These are phyloP conservation scores for Thalassiosira mediterranea DNA, from an alignment of 352 stramenopile species.

Conservation along the genomic window DNA sequence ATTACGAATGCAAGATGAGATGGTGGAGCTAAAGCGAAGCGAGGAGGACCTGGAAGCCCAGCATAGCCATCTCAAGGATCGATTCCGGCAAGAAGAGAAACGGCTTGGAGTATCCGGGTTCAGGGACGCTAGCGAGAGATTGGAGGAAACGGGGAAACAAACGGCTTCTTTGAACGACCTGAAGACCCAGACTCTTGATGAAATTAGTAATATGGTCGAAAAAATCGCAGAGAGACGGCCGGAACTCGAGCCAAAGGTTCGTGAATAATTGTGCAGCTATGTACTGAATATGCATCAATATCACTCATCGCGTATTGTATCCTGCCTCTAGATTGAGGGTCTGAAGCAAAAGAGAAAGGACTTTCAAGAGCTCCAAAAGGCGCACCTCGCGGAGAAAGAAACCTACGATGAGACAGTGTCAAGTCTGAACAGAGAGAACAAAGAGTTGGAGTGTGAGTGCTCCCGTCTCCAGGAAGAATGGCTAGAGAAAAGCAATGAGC, in stretches of 20 bases:
- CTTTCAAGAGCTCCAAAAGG: constrained; percentile 90
- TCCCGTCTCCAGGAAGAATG: constrained; percentile 82
- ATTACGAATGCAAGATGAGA: constrained; percentile 86
- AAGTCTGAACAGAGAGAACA: constrained; percentile 88
- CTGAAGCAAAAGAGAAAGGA: constrained; percentile 87
- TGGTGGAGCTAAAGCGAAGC: constrained; percentile 89
- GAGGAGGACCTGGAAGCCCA: constrained; percentile 90
- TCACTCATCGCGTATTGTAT: not conserved
- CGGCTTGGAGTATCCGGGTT: constrained; percentile 84
- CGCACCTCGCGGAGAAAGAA: constrained; percentile 88
- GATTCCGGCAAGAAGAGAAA: constrained; percentile 87
- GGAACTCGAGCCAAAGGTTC: constrained; percentile 84
- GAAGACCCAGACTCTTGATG: constrained; percentile 92
- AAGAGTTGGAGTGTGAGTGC: constrained; percentile 83
- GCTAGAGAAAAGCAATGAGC: constrained; percentile 75
- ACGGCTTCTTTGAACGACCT: constrained; percentile 90
- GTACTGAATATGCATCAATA: not conserved
- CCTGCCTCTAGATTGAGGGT: constrained; percentile 87
- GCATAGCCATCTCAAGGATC: constrained; percentile 87
- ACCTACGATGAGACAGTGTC: constrained; percentile 90
- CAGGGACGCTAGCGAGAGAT: constrained; percentile 86
- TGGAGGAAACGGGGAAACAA: constrained; percentile 88
- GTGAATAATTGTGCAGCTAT: constrained; percentile 8
- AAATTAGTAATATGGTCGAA: constrained; percentile 91
- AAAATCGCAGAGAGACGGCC: constrained; percentile 89